Percentiles rank a stretch among this genome's conserved stretches.
Conservation (phyloP, 1,139 yeast genomes). For the Hansenula lynferdii region DNA sequence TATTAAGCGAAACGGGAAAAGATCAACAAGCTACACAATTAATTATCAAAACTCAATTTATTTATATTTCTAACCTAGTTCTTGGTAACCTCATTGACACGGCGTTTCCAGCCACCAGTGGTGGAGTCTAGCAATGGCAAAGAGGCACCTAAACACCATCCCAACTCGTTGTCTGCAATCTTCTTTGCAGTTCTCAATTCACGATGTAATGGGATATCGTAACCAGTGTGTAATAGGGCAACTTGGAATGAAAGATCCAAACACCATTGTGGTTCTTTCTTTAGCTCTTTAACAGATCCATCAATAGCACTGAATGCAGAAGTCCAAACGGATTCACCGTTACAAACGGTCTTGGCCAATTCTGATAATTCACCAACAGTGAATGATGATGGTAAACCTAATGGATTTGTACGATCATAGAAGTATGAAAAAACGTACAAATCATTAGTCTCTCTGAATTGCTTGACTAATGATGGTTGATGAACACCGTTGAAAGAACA, state of each 20-base stretch:
- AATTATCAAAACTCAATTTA: too few species aligned
- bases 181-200: conserved; percentile 90
- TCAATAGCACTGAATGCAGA: conserved; percentile 52
- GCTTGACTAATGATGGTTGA: conserved; percentile 81
- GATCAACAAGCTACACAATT: too few species aligned
- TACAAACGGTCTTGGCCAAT: conserved; percentile 78
- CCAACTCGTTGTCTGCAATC: conserved; percentile 83
- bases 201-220: conserved; percentile 86
- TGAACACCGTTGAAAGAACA: conserved; percentile 97
- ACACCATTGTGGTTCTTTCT: conserved; percentile 90
- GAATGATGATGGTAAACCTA: conserved; percentile 92
- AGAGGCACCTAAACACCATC: conserved; percentile 99
- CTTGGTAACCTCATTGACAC: conserved; percentile 25
- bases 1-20: too few species aligned
- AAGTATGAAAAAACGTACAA: conserved; percentile 89
- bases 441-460: conserved; percentile 68
- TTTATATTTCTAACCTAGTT: too few species aligned
- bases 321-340: conserved; percentile 72
- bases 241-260: conserved; percentile 86
- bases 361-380: conserved; percentile 80
- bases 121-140: conserved; percentile 72
- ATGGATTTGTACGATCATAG: conserved; percentile 88
- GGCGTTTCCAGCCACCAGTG: conserved; percentile 66
- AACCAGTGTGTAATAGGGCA: conserved; percentile 88
- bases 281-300: conserved; percentile 61